Evolutionary conservation across 2,329 filamentous ascomycete genomes (phyloP).

Genomic region (Botrytis deweyae): DNA sequence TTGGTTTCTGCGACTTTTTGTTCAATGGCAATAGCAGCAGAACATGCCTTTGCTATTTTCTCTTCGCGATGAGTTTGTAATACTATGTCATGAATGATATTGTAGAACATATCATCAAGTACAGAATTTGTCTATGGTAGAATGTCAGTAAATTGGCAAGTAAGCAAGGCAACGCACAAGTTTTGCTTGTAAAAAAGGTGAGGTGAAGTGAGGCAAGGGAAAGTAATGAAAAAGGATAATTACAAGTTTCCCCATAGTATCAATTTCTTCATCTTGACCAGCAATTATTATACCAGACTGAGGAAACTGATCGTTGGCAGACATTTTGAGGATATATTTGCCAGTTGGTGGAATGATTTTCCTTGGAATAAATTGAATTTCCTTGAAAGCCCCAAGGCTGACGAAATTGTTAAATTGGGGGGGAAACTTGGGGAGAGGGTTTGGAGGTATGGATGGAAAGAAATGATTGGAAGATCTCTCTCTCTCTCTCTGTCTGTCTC

Average conservation of each 20-base stretch:
- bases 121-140: constrained; percentile 57
- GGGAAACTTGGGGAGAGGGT: neutral
- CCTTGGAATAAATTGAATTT: neutral
- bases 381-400: neutral
- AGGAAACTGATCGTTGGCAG: constrained; percentile 34
- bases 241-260: constrained; percentile 59
- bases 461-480: constrained; percentile 1
- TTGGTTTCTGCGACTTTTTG: constrained; percentile 43
- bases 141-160: constrained; percentile 26
- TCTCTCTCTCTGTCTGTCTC: neutral
- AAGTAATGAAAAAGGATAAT: constrained; percentile 35
- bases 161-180: constrained; percentile 21
- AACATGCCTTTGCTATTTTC: constrained; percentile 68
- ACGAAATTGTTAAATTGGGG: neutral
- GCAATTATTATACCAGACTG: constrained; percentile 51
- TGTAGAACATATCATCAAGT: constrained; percentile 73
- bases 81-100: constrained; percentile 72
- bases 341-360: neutral
- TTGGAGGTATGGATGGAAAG: neutral
- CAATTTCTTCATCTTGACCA: constrained; percentile 44
- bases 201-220: constrained; percentile 18
- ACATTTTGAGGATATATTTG: constrained; percentile 29
- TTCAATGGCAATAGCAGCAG: constrained; percentile 64
- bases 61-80: constrained; percentile 75
- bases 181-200: neutral